phyloP scores from a whole-genome alignment of 2,329 filamentous ascomycete genomes.

The Ustulina deusta region DNA sequence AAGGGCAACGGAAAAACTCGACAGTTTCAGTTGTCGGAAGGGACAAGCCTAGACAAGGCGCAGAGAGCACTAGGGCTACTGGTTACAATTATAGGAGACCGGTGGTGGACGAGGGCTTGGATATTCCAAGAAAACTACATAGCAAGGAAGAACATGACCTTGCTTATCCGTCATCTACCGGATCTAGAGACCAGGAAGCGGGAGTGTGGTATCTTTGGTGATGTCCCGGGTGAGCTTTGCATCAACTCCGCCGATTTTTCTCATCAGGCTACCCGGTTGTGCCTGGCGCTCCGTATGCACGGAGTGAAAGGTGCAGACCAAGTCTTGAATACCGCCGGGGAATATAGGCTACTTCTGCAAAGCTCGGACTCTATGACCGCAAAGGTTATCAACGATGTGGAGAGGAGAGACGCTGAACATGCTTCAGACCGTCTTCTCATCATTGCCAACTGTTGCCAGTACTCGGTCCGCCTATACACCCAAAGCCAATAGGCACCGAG shows the following conservation, averaged over 20 bases:
- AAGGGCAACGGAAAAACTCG: slow-evolving; percentile 22
- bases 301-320: slow-evolving; percentile 27
- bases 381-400: slow-evolving; percentile 45
- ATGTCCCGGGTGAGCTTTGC: slow-evolving; percentile 45
- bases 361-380: slow-evolving; percentile 46
- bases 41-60: slow-evolving; percentile 17
- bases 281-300: slow-evolving; percentile 39
- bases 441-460: slow-evolving; percentile 52
- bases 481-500: slow-evolving; percentile 29
- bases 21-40: slow-evolving; percentile 28
- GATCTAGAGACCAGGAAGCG: slow-evolving; percentile 43
- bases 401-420: slow-evolving; percentile 38
- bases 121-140: slow-evolving; percentile 53
- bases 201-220: slow-evolving; percentile 23
- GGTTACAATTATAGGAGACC: slow-evolving; percentile 45
- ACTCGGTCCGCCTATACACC: slow-evolving; percentile 45
- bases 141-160: slow-evolving; percentile 45
- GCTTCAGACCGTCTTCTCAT: slow-evolving; percentile 50
- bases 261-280: slow-evolving; percentile 44
- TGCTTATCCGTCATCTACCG: slow-evolving; percentile 45
- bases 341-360: slow-evolving; percentile 44
- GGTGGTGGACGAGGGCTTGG: slow-evolving; percentile 51
- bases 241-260: slow-evolving; percentile 43
- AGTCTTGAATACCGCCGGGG: slow-evolving; percentile 45
- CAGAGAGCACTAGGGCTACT: slow-evolving; percentile 43